Evolutionary conservation across 75 land plant genomes (phyloP).

Genomic region (Selaginella moellendorffii): DNA sequence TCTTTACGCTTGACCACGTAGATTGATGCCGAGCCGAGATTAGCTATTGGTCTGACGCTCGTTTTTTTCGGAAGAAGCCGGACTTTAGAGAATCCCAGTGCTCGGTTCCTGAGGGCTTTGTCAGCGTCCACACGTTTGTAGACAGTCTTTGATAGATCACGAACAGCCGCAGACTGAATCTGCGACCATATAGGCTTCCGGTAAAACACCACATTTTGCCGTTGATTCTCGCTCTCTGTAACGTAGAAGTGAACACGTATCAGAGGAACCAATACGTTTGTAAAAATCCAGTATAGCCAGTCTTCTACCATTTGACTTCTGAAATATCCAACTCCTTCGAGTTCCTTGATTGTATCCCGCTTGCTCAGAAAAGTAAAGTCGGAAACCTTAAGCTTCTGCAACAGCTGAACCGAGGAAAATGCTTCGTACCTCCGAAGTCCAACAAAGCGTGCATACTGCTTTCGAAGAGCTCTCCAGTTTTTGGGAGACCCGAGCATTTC

Average conservation of each 20-base stretch:
- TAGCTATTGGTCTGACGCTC: slow-evolving; percentile 54
- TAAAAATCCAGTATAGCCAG: slow-evolving; percentile 84
- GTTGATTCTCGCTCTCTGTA: slow-evolving; percentile 71
- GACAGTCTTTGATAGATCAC: slow-evolving; percentile 19
- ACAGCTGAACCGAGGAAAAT: slow-evolving; percentile 43
- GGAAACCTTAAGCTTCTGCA: slow-evolving; percentile 41
- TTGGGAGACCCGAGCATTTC: slow-evolving; percentile 46
- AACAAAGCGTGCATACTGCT: slow-evolving; percentile 53
- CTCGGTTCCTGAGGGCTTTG: slow-evolving; percentile 30
- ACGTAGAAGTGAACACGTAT: slow-evolving; percentile 73
- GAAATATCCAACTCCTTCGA: neutral
- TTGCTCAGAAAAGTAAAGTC: slow-evolving; percentile 17
- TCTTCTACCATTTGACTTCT: slow-evolving; percentile 22
- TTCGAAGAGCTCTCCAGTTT: slow-evolving; percentile 56
- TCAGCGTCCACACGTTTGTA: slow-evolving; percentile 25
- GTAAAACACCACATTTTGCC: slow-evolving; percentile 53
- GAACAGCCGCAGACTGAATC: slow-evolving; percentile 24
- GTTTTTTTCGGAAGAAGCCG: slow-evolving; percentile 63
- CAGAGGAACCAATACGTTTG: slow-evolving; percentile 48
- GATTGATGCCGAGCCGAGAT: slow-evolving; percentile 39
- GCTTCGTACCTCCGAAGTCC: slow-evolving; percentile 56
- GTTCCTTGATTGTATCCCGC: neutral
- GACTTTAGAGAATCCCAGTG: slow-evolving; percentile 68
- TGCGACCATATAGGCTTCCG: slow-evolving; percentile 63
- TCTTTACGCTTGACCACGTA: neutral